phyloP scores from a whole-genome alignment of 2,329 filamentous ascomycete genomes.

The Beauveria scarabaeidicola region DNA sequence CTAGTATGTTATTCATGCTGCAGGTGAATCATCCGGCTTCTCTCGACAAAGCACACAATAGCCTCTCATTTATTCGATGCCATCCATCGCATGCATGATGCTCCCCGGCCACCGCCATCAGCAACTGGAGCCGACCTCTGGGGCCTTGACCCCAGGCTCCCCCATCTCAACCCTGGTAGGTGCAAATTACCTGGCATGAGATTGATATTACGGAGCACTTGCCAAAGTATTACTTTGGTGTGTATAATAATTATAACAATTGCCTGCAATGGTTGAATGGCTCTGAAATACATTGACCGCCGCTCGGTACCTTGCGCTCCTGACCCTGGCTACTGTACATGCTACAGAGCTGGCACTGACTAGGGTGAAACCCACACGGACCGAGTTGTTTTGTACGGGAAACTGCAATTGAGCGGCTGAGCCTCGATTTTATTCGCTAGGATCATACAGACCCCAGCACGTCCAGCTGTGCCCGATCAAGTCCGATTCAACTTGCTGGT shows the following conservation, averaged over 20 bases:
- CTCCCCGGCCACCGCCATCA: background rate
- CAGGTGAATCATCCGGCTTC: background rate
- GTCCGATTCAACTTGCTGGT: background rate
- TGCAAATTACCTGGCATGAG: conserved; percentile 5
- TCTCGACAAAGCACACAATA: background rate
- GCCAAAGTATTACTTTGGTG: conserved; percentile 1
- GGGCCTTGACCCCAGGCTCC: conserved; percentile 5
- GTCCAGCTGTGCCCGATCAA: conserved; percentile 1
- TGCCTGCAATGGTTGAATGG: background rate
- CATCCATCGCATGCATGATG: background rate
- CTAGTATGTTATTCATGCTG: background rate
- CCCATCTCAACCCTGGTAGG: background rate
- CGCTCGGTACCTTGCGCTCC: background rate
- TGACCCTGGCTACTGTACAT: conserved; percentile 1
- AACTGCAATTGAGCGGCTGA: conserved; percentile 8
- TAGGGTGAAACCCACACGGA: conserved; percentile 5
- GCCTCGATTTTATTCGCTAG: conserved; percentile 7
- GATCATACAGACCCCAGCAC: conserved; percentile 1
- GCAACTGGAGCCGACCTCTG: background rate
- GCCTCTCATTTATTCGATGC: background rate
- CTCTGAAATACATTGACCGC: background rate
- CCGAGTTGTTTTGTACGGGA: background rate
- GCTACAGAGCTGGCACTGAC: conserved; percentile 4
- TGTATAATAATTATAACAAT: background rate
- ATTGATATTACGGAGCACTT: conserved; percentile 5